phyloP scores from a whole-genome alignment of 495 filamentous ascomycete genomes.

The Xylaria bambusicola region DNA sequence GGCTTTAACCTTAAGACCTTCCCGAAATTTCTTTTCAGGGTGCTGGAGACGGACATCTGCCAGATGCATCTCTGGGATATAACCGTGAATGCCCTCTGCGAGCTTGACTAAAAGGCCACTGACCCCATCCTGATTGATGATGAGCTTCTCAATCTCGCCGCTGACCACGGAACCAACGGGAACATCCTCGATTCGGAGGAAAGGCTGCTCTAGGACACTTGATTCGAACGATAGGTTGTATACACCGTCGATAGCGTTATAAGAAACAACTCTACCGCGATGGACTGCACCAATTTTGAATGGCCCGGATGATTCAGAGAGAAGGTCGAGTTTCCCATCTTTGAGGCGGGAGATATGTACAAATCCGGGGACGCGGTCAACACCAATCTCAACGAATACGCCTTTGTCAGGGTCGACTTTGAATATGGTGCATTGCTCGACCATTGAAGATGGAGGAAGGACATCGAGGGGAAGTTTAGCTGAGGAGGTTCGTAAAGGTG shows the following conservation, averaged over 20 bases:
- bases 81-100: constrained; percentile 80
- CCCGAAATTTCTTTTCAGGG: constrained; percentile 93
- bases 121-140: constrained; percentile 70
- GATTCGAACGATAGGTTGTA: constrained; percentile 84
- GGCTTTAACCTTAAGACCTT: constrained; percentile 79
- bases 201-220: constrained; percentile 80
- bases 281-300: constrained; percentile 79
- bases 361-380: constrained; percentile 74
- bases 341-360: constrained; percentile 90
- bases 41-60: constrained; percentile 85
- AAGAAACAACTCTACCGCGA: constrained; percentile 78
- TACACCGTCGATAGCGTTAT: constrained; percentile 81
- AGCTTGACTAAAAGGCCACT: constrained; percentile 79
- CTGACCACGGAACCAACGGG: constrained; percentile 77
- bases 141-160: constrained; percentile 80
- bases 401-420: constrained; percentile 77
- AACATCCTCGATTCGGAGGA: constrained; percentile 86
- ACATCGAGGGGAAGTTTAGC: constrained; percentile 47
- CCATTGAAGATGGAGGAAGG: constrained; percentile 71
- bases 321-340: constrained; percentile 79
- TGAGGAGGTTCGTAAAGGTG: constrained; percentile 44
- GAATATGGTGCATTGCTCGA: constrained; percentile 73
- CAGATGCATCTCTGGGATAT: constrained; percentile 86
- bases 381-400: constrained; percentile 77
- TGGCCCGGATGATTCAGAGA: constrained; percentile 71